Base-by-base conservation (phyloP, 192 early-diverging fungal genomes). In the Coemansia sp. region DNA sequence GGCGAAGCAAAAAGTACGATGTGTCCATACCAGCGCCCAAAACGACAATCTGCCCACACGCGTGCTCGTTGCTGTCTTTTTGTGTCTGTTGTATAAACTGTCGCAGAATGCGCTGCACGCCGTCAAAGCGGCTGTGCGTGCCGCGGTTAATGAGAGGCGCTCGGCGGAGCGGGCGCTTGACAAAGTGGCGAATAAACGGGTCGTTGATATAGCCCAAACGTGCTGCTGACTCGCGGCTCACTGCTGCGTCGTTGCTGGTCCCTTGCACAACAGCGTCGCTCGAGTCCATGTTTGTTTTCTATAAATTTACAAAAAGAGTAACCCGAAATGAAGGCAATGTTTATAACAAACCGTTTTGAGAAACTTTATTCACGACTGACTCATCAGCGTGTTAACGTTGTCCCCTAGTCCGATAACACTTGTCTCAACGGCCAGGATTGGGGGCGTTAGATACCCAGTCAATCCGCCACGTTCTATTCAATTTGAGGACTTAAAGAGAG, bases 61-160 rank as follows among this genome's bases (percentile, higher is more conserved):
- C 50, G 64, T 26, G n/a, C 6, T 26, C 19, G 25, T 5, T 11
- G 4, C 52, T 55, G 44, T n/a, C 9, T 9, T 17, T 17, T 52
- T 19, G 31, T 0, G 44, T 12, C 22, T 44, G 58, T 34, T 52
- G 28, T 19, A 90, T 68, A 62, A 96, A 98, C 28, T 84, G 77
- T 9, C 67, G 68, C 2, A 93, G 78, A 2, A 92, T 56, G 12
- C 64, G 56, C 51, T 96, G 88, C 15, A 98, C 60, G 0, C 88
- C 86, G 8, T 61, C 46, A 60, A 87, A 87, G 9, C 96, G 86
- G 5, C 90, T 72, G 66, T 89, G 95, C 0, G 94, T 89, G 85
- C 92, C 94, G 81, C 95, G 81, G 74, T 98, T 98, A 57, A 98
- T 97, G 51, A 98, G 81, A 17, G 95, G 97, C 12, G 93, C 86